Percentiles rank a stretch among this genome's conserved stretches.
phyloP scores from a whole-genome alignment of 116 monocot genomes.

The Cymodocea nodosa region DNA sequence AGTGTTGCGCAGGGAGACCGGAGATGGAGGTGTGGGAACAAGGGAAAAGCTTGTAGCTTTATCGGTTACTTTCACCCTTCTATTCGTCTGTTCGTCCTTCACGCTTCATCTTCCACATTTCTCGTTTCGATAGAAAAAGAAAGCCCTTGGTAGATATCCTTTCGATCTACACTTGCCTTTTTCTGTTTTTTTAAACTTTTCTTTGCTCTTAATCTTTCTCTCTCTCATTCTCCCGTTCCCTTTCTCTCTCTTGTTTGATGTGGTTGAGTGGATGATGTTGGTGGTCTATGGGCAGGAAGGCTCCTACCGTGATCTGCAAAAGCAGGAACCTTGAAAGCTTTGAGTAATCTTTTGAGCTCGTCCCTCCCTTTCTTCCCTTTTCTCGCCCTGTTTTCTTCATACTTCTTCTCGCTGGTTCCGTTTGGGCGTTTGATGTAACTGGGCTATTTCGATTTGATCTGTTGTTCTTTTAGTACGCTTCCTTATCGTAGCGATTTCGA shows the following conservation, averaged over 20 bases:
- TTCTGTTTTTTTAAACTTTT: neutral
- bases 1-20: no score
- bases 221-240: neutral
- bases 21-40: neutral
- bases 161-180: neutral
- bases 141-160: neutral
- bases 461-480: neutral
- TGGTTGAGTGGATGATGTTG: neutral
- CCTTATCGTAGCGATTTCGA: no score
- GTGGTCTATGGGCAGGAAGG: neutral
- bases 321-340: neutral
- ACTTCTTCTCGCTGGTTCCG: neutral
- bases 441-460: neutral
- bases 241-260: neutral
- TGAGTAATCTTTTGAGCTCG: constrained; percentile 2
- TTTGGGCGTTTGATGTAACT: neutral
- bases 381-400: neutral
- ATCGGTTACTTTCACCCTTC: neutral
- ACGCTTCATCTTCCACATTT: neutral
- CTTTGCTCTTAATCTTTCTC: neutral
- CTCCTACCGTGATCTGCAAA: constrained; percentile 1
- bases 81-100: neutral
- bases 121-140: neutral
- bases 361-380: neutral
- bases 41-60: constrained; percentile 9